phyloP scores from a whole-genome alignment of 78 protist genomes.

The Dictyostelium firmibasis region DNA sequence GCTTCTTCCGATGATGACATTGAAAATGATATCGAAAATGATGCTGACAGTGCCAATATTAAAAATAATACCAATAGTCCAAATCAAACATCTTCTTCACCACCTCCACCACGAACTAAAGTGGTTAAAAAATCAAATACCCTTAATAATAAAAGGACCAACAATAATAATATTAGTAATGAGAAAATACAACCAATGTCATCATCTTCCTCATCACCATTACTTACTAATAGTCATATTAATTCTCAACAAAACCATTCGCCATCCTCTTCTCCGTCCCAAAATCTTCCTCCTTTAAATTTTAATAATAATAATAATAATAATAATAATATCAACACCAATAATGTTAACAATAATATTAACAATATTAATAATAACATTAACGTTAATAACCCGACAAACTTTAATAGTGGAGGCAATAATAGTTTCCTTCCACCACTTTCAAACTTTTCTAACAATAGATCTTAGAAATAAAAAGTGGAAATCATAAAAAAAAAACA shows the following conservation, averaged over 20 bases:
- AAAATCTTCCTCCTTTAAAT: neutral
- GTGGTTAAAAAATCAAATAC: neutral
- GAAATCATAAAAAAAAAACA: neutral
- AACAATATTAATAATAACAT: no score
- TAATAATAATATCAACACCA: neutral
- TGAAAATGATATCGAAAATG: neutral
- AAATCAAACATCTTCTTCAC: neutral
- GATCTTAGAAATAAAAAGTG: neutral
- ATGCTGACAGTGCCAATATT: neutral
- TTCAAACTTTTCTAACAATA: neutral
- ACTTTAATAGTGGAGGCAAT: neutral
- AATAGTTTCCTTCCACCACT: neutral
- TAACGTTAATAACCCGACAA: neutral
- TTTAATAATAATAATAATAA: neutral
- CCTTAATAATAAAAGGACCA: neutral
- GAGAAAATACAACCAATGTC: neutral
- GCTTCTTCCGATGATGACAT: neutral
- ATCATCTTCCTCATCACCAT: neutral
- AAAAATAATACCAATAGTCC: neutral
- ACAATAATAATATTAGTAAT: neutral
- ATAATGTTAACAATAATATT: neutral
- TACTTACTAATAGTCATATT: neutral
- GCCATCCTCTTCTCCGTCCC: conserved; percentile 1
- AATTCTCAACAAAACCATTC: neutral
- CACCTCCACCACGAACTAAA: neutral